Percentiles rank a stretch among this genome's conserved stretches.
Evolutionary conservation across 768 basidiomycete genomes (phyloP).

Genomic region (Naganishia friedmannii): DNA sequence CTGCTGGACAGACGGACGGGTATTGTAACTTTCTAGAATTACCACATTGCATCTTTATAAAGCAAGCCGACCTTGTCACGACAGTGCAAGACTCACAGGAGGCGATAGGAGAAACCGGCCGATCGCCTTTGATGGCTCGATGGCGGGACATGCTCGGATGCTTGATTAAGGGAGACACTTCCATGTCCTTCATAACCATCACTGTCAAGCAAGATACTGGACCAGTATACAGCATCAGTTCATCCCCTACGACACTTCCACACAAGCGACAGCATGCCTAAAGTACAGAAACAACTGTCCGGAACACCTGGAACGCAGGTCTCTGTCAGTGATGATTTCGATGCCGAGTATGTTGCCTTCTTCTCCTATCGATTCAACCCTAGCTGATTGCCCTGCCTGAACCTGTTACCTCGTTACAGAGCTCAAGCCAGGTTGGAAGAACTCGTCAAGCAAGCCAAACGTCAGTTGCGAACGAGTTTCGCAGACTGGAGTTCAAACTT

Average conservation of each 20-base stretch:
- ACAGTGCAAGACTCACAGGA: no score
- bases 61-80: no score
- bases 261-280: neutral
- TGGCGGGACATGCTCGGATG: neutral
- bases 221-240: neutral
- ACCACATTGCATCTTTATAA: neutral
- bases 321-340: constrained; percentile 14
- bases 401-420: neutral
- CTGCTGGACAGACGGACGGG: constrained; percentile 20
- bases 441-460: constrained; percentile 12
- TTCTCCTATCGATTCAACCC: neutral
- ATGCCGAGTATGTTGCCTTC: neutral
- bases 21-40: constrained; percentile 14
- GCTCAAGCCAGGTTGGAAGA: constrained; percentile 21
- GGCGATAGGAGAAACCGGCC: neutral
- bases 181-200: no score
- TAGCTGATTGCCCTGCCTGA: neutral
- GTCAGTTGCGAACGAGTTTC: neutral
- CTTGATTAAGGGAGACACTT: neutral
- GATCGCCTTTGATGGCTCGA: neutral
- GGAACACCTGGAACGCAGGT: constrained; percentile 14
- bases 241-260: neutral
- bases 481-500: neutral
- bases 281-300: neutral
- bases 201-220: neutral